Conservation (phyloP, 2,329 filamentous ascomycete genomes). For the Phialocephala subalpina region DNA sequence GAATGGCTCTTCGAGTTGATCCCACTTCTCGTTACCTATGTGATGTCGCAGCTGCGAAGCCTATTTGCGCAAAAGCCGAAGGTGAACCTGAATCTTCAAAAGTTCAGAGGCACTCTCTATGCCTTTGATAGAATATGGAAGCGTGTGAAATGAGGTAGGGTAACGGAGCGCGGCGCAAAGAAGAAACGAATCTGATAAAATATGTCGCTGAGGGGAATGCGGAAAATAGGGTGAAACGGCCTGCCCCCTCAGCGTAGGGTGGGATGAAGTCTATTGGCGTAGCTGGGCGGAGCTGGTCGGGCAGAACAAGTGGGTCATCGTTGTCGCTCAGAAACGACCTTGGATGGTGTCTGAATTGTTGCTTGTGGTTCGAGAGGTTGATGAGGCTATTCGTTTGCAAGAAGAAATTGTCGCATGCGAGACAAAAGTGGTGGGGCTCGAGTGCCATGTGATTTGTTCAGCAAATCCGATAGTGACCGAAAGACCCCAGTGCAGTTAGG, state of each 20-base stretch:
- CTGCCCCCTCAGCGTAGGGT: conserved; percentile 10
- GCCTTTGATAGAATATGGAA: conserved; percentile 4
- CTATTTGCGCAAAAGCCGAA: conserved; percentile 18
- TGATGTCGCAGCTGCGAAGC: too few relatives aligned
- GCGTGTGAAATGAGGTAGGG: conserved; percentile 15
- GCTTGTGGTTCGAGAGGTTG: conserved; percentile 16
- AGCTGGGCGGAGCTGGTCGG: conserved; percentile 9
- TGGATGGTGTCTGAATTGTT: conserved; percentile 20
- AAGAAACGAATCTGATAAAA: conserved; percentile 14
- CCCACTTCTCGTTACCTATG: too few relatives aligned
- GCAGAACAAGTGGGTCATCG: conserved; percentile 34
- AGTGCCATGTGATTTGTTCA: conserved; percentile 22
- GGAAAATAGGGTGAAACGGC: conserved; percentile 9
- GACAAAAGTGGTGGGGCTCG: conserved; percentile 18
- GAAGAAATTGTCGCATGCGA: conserved; percentile 22
- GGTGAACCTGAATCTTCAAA: conserved; percentile 5
- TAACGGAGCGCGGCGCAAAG: conserved; percentile 12
- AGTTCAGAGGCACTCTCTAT: conserved; percentile 11
- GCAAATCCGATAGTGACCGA: conserved; percentile 22
- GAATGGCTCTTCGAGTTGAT: too few relatives aligned
- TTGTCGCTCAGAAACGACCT: conserved; percentile 3
- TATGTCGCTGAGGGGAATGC: conserved; percentile 10
- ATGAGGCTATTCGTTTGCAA: conserved; percentile 18
- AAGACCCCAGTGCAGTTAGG: conserved; percentile 23
- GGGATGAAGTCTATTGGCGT: conserved; percentile 10